Evolutionary conservation across 163 green algal genomes (phyloP), one percentile per base, ranked within the genome.

Genomic region (Trebouxiophyceae sp.): DNA sequence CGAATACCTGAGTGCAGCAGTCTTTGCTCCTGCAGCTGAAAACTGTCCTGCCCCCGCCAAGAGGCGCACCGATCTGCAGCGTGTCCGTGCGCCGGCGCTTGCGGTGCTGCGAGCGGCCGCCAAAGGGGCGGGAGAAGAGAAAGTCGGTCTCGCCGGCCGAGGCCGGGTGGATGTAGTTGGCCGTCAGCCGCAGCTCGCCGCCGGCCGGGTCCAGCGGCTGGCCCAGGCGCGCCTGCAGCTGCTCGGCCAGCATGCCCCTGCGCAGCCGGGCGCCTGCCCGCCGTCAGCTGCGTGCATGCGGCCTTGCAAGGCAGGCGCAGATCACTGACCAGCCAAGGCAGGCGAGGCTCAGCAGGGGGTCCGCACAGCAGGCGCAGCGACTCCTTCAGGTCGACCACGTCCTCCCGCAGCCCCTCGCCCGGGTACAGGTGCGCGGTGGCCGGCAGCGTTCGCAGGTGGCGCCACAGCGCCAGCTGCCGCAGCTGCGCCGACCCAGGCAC

Each of bases 141-240:
- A 75, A 71, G 69, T 75, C 63, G n/a, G 64, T 32, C 63, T 75
- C 69, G 7, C 46, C 32, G 20, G 60, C 59, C 3, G 46, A 60
- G 12, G 57, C 33, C 24, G 63, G 57, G 34, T 75, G 69, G 39
- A 70, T 28, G 45, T 66, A 75, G 7, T 45, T 57, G 20, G 71
- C 57, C 46, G 44, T 33, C 28, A 75, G 23, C 1, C 56, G 31
- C 55, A 74, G 12, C 5, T 66, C 33, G 12, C 45, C 63, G 29
- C 45, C 56, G 16, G 39, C 54, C 1, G 12, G 22, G 33, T 65
- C 23, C 45, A 66, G 56, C 2, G 30, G 19, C 32, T n/a, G 26
- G 22, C 65, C 65, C 27, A 71, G 45, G n/a, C 54, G 44, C 16
- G 58, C 20, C 12, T 57, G 44, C 12, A 71, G 45, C 3, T 57